Base-by-base conservation (phyloP, 306 rosid species). In the Quercus berberidifolia region DNA sequence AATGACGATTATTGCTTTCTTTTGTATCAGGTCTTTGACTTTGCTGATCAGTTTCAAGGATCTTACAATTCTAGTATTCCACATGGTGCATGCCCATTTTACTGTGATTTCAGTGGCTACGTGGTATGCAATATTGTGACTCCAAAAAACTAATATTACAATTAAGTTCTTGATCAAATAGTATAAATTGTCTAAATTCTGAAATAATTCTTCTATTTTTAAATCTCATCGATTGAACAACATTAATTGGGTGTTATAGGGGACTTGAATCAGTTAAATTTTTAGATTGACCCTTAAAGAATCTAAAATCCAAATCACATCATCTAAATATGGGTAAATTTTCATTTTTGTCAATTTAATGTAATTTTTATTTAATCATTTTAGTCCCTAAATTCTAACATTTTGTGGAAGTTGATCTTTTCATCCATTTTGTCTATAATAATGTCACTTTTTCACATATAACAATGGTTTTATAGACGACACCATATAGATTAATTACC, bases 31-130 rank as follows among this genome's bases (percentile, higher is more conserved):
- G 88, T 83, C 12, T 87, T 89, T 79, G 63, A 81, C 18, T 87
- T 87, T 63, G 88, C 93, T 51, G 88, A 89, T 62, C 75, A 56
- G 14, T 57, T 79, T 4, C 85, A 83, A 56, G 92, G 92, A 28
- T 65, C 82, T 63, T 87, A 87, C 33, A 85, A 83, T 30, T 51
- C 51, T 0, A 75, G 85, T 38, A 54, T 87, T 21, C 83, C 81
- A 4, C n/a, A 0, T 0, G 85, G 17, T 21, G 83, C 15, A 2
- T 89, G 92, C 76, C 90, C 92, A 10, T 89, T 83, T 81, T 89
- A 89, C 25, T 89, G 90, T 57, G 89, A 85, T 71, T 25, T 4
- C 58, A 71, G 35, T 12, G 86, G 84, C 20, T 89, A 89, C 77
- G 77, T 79, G 89, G 89, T 89, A 85, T 5, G 65, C 10, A 59